Conservation (phyloP, 2,329 filamentous ascomycete species). For the Fusarium sp. region DNA sequence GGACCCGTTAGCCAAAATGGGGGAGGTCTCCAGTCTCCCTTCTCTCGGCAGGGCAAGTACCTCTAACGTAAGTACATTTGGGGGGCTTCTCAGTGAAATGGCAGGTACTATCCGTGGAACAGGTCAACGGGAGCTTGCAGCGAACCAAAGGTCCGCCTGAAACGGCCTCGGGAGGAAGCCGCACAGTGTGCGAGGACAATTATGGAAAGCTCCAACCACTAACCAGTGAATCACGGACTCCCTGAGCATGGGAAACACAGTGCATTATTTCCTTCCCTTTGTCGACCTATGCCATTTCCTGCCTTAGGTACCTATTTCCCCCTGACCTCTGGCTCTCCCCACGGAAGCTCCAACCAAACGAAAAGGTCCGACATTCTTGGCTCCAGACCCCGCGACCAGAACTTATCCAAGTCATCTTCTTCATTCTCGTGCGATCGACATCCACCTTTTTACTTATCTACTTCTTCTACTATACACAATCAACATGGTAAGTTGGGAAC, state of each 20-base stretch:
- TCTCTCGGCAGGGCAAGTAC: constrained; percentile 11
- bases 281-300: constrained; percentile 24
- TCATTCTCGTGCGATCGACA: constrained; percentile 45
- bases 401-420: constrained; percentile 49
- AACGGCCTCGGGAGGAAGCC: constrained; percentile 24
- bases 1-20: constrained; percentile 17
- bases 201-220: neutral
- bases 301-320: constrained; percentile 42
- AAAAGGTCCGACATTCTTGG: constrained; percentile 49
- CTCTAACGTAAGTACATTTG: constrained; percentile 4
- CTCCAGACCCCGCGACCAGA: constrained; percentile 47
- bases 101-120: neutral
- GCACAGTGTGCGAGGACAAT: constrained; percentile 34
- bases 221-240: neutral
- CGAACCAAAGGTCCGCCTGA: constrained; percentile 1
- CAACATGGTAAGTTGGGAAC: constrained; percentile 48
- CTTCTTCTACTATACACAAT: constrained; percentile 36
- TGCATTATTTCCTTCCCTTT: constrained; percentile 10
- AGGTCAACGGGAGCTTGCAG: constrained; percentile 17
- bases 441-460: constrained; percentile 32
- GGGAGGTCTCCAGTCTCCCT: constrained; percentile 24
- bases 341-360: constrained; percentile 48
- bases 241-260: constrained; percentile 23
- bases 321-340: constrained; percentile 40
- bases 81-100: constrained; percentile 1